Evolutionary conservation across 169 alveolate species (phyloP).

Genomic region (Plasmodium cynomolgi): DNA sequence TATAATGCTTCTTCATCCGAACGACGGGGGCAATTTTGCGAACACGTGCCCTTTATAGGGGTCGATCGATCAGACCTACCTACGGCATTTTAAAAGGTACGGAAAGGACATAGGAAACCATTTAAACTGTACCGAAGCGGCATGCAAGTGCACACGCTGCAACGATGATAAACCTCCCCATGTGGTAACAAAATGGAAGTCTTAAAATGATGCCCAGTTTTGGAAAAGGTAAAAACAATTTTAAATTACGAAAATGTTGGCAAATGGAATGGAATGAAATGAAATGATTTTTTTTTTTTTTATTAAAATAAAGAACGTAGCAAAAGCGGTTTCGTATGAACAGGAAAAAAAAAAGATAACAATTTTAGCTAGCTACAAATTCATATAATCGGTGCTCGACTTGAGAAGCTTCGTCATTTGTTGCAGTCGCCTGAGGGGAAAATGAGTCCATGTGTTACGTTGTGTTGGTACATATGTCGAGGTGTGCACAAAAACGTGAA

Average conservation of each 20-base stretch:
- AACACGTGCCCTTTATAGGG: background rate
- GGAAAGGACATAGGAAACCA: background rate
- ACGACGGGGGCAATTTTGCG: background rate
- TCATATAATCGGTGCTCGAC: slow-evolving; percentile 49
- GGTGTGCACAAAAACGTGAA: background rate
- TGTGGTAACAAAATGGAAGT: background rate
- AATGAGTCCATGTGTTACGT: background rate
- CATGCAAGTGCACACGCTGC: background rate
- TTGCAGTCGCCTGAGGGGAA: slow-evolving; percentile 36
- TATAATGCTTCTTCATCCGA: background rate
- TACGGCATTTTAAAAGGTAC: background rate
- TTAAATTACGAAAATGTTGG: background rate
- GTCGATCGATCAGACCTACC: background rate
- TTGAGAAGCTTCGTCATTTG: slow-evolving; percentile 69
- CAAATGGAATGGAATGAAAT: background rate
- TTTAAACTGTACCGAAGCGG: background rate
- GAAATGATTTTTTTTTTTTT: background rate
- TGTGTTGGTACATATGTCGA: background rate
- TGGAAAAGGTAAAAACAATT: background rate
- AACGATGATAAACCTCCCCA: background rate
- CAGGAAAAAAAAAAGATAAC: slow-evolving; percentile 9
- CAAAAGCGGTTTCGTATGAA: background rate
- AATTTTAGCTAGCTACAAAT: slow-evolving; percentile 6
- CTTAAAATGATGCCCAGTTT: background rate
- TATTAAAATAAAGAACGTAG: background rate